A percentile compares a stretch with the other conserved stretches of the same genome.
Conservation (phyloP, 2,329 filamentous ascomycete genomes). For the Akanthomyces dipterigenus region DNA sequence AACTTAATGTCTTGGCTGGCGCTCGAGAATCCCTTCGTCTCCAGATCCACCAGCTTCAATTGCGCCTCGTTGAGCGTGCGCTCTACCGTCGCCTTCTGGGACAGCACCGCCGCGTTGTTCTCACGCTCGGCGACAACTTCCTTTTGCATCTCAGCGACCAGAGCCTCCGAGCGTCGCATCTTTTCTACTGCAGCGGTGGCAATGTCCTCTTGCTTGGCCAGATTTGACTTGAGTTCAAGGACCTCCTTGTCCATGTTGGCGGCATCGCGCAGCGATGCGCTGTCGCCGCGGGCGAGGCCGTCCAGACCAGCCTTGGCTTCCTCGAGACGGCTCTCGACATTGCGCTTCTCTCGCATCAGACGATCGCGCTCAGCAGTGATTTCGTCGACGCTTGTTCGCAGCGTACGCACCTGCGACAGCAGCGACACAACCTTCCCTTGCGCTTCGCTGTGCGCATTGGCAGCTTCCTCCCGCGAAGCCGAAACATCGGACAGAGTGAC, state of each 20-base stretch:
- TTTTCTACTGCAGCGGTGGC: constrained; percentile 88
- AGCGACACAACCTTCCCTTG: constrained; percentile 89
- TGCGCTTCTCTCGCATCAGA: constrained; percentile 81
- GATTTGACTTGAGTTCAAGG: constrained; percentile 76
- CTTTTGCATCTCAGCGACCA: constrained; percentile 84
- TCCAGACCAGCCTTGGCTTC: constrained; percentile 87
- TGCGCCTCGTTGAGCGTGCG: constrained; percentile 88
- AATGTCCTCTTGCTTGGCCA: constrained; percentile 91
- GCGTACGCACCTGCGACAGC: constrained; percentile 77
- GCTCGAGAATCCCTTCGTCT: constrained; percentile 94
- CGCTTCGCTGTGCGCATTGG: constrained; percentile 87
- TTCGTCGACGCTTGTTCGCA: constrained; percentile 81
- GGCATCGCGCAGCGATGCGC: constrained; percentile 80
- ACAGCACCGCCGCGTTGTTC: constrained; percentile 70
- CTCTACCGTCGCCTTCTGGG: constrained; percentile 83
- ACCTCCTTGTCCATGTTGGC: constrained; percentile 84
- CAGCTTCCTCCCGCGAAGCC: constrained; percentile 87
- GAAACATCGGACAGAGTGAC: constrained; percentile 82
- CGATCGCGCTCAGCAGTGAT: constrained; percentile 77
- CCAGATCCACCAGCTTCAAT: constrained; percentile 81
- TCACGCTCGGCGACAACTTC: constrained; percentile 85
- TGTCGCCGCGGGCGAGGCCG: constrained; percentile 78
- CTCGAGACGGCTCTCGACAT: constrained; percentile 73
- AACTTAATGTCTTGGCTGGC: constrained; percentile 94
- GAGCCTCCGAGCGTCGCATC: constrained; percentile 88